Evolutionary conservation across 1,284 basidiomycete species (phyloP).

Genomic region (Chalciporus sp.): DNA sequence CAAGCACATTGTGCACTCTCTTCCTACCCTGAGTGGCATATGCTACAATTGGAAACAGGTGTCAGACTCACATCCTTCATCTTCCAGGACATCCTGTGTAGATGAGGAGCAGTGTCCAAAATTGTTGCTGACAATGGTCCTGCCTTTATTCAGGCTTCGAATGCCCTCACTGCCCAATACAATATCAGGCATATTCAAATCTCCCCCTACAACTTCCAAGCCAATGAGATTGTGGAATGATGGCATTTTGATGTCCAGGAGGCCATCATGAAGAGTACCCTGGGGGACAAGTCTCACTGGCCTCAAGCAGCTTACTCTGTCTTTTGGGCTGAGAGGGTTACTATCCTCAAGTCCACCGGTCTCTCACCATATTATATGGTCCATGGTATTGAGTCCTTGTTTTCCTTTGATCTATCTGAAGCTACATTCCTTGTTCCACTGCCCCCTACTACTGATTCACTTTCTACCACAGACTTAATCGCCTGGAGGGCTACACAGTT

Average conservation of each 20-base stretch:
- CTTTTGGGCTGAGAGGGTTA: slow-evolving; percentile 49
- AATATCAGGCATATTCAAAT: too few relatives aligned
- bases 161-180: too few relatives aligned
- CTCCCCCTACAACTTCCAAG: slow-evolving; percentile 36
- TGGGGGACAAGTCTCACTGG: too few relatives aligned
- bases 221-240: slow-evolving; percentile 42
- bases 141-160: too few relatives aligned
- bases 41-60: slow-evolving; percentile 17
- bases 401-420: slow-evolving; percentile 43
- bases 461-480: too few relatives aligned
- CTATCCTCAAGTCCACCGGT: slow-evolving; percentile 33
- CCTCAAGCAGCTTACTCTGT: slow-evolving; percentile 25
- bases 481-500: not conserved
- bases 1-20: too few relatives aligned
- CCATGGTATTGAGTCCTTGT: slow-evolving; percentile 38
- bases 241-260: not conserved
- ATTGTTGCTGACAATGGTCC: too few relatives aligned
- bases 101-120: not conserved
- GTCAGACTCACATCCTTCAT: not conserved
- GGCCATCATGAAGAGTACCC: slow-evolving; percentile 38
- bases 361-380: slow-evolving; percentile 41
- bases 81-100: slow-evolving; percentile 6
- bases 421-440: slow-evolving; percentile 40
- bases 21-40: slow-evolving; percentile 25
- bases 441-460: too few relatives aligned